A percentile compares a stretch with the other conserved stretches of the same genome.
These are phyloP conservation scores for Penicillium coffeae DNA, from an alignment of 495 filamentous ascomycete genomes.

Conservation along the genomic window DNA sequence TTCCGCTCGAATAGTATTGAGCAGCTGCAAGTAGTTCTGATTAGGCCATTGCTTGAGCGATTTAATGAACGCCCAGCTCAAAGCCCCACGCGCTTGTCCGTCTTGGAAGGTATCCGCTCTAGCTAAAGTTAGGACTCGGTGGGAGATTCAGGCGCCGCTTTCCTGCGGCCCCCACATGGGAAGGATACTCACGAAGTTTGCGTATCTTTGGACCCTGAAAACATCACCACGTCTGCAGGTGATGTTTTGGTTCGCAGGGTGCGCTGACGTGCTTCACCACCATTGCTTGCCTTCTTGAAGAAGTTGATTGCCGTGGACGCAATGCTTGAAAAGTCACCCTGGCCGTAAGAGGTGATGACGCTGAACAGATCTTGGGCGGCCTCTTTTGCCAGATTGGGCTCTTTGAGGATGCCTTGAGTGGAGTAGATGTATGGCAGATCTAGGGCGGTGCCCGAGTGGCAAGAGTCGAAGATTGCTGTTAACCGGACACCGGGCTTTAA, in stretches of 20 bases:
- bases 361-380: constrained; percentile 87
- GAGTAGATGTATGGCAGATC: constrained; percentile 98
- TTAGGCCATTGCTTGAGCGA: constrained; percentile 90
- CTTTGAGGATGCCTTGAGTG: constrained; percentile 91
- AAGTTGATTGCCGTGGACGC: constrained; percentile 77
- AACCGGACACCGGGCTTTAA: constrained; percentile 83
- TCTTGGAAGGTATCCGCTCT: constrained; percentile 47
- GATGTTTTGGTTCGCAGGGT: constrained; percentile 86
- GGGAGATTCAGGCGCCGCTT: neutral
- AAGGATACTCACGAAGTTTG: constrained; percentile 60
- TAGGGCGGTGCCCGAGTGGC: constrained; percentile 92
- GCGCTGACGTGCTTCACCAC: constrained; percentile 72
- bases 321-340: constrained; percentile 79
- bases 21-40: constrained; percentile 91
- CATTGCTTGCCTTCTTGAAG: constrained; percentile 85
- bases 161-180: neutral
- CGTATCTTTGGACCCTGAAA: constrained; percentile 92
- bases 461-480: constrained; percentile 97
- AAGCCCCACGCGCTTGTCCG: constrained; percentile 89
- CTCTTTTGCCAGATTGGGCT: constrained; percentile 96
- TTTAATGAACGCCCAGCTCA: constrained; percentile 96
- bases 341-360: constrained; percentile 80
- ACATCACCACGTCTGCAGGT: constrained; percentile 95
- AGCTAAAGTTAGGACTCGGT: neutral
- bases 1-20: constrained; percentile 92